Evolutionary conservation across 2,329 filamentous ascomycete species (phyloP).

Genomic region (Diaporthe ilicicola): DNA sequence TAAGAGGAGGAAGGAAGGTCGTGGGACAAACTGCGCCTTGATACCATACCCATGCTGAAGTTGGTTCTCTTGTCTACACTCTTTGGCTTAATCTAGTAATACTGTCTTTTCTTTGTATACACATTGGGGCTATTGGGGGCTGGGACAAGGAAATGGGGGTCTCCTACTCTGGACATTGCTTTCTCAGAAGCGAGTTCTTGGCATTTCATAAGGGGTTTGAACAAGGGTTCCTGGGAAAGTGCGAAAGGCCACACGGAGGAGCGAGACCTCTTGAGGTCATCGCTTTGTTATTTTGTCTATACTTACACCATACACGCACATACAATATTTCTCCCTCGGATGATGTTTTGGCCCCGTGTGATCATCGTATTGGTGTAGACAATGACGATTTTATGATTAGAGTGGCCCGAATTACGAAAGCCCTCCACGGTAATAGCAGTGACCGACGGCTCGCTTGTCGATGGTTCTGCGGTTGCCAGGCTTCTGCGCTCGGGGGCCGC

Average conservation of each 20-base stretch:
- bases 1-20: neutral
- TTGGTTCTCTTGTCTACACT: neutral
- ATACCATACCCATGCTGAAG: neutral
- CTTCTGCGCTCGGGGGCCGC: too few species aligned
- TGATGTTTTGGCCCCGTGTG: neutral
- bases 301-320: slow-evolving; percentile 10
- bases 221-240: neutral
- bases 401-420: too few species aligned
- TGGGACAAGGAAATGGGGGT: neutral
- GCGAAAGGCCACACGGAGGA: neutral
- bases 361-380: neutral
- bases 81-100: slow-evolving; percentile 8
- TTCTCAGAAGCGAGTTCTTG: neutral
- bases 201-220: neutral
- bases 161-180: neutral
- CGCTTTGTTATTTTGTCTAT: slow-evolving; percentile 3
- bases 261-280: neutral
- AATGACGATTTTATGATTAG: neutral
- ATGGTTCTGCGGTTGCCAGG: too few species aligned
- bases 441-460: too few species aligned
- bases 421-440: too few species aligned
- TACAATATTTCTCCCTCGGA: neutral
- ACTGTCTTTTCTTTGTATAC: slow-evolving; percentile 4
- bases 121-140: neutral
- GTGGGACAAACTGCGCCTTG: neutral